Conservation (phyloP, 345 rosid species). For the Eucalyptus tenuipes region DNA sequence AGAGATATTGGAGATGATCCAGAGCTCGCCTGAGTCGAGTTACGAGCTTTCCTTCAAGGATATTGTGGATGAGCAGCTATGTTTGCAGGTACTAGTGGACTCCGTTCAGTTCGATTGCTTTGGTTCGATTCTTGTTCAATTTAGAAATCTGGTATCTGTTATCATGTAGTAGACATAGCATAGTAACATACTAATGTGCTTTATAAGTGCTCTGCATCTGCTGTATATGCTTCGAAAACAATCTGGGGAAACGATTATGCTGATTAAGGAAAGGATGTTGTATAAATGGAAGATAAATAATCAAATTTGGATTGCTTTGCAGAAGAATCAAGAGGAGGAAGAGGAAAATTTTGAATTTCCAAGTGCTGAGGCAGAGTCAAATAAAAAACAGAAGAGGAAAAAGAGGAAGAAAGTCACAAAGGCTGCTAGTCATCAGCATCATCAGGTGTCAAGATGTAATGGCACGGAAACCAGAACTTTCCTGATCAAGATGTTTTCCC, state of each 20-base stretch:
- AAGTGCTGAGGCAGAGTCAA: background rate
- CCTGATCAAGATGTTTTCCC: conserved; percentile 33
- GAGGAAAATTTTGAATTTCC: background rate
- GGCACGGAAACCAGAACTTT: conserved; percentile 30
- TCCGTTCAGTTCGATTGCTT: background rate
- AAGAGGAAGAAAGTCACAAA: background rate
- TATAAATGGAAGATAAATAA: background rate
- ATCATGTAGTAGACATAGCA: background rate
- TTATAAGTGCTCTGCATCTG: background rate
- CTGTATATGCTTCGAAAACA: background rate
- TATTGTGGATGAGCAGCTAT: conserved; percentile 17
- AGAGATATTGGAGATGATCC: conserved; percentile 38
- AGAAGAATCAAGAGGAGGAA: background rate
- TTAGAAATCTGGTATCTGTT: background rate
- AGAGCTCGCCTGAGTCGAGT: conserved; percentile 20
- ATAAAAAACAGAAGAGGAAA: background rate
- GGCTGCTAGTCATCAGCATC: background rate
- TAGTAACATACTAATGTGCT: background rate
- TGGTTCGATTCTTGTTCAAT: background rate
- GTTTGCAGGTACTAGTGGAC: background rate
- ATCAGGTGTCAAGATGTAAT: conserved; percentile 6
- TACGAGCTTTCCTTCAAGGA: conserved; percentile 46
- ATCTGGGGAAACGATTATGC: background rate
- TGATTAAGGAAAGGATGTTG: background rate
- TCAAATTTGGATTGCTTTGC: background rate